Conservation (phyloP, 2,329 filamentous ascomycete genomes). For the Ramularia endophylla region DNA sequence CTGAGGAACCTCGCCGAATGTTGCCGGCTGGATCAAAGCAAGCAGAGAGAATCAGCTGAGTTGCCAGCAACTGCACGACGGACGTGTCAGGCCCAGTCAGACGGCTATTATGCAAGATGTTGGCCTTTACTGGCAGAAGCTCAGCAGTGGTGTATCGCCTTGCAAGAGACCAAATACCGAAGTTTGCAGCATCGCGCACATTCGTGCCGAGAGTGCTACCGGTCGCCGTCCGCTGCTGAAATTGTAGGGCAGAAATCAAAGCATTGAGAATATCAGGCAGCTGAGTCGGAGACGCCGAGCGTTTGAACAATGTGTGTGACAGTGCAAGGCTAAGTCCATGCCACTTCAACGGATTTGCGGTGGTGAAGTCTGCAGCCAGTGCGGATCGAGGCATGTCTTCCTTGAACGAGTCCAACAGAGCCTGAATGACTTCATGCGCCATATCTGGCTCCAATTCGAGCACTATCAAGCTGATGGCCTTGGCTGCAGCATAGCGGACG, state of each 20-base stretch:
- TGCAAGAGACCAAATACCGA: conserved; percentile 89
- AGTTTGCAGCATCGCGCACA: conserved; percentile 91
- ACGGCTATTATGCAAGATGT: conserved; percentile 12
- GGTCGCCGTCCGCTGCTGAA: conserved; percentile 80
- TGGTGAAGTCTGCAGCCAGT: conserved; percentile 55
- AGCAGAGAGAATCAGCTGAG: conserved; percentile 72
- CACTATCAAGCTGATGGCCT: conserved; percentile 82
- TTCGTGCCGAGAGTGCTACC: conserved; percentile 84
- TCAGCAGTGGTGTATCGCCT: conserved; percentile 79
- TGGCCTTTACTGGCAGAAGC: conserved; percentile 56
- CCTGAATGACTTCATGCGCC: conserved; percentile 81
- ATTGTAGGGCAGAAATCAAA: conserved; percentile 72
- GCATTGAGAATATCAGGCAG: conserved; percentile 70
- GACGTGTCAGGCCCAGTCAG: conserved; percentile 6
- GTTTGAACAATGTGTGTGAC: conserved; percentile 77
- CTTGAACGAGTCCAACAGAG: conserved; percentile 64
- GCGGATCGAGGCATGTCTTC: conserved; percentile 54
- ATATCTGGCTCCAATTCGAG: conserved; percentile 73
- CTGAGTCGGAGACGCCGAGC: conserved; percentile 66
- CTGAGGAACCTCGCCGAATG: conserved; percentile 85
- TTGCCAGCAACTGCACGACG: conserved; percentile 62
- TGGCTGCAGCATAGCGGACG: conserved; percentile 84
- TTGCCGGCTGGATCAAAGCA: conserved; percentile 89
- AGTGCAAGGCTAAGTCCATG: conserved; percentile 87
- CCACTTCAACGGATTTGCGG: conserved; percentile 79